phyloP scores from a whole-genome alignment of 164 flowering plant genomes.

The Magnolia officinalis region DNA sequence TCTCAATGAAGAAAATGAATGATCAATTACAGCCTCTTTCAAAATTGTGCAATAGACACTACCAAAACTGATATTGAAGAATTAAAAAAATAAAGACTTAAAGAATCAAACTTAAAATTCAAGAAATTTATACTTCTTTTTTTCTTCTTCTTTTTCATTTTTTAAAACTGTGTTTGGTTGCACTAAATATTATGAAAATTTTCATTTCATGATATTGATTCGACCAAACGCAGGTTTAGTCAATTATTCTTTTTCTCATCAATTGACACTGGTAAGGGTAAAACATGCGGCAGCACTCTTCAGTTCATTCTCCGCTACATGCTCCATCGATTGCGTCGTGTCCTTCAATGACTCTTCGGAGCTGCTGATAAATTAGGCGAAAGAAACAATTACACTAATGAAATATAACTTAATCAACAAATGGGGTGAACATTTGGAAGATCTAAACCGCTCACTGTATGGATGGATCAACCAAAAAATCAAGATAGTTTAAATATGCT shows the following conservation, averaged over 20 bases:
- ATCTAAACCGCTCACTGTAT: no score
- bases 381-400: no score
- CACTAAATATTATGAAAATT: background rate
- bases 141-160: no score
- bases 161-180: no score
- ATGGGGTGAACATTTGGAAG: no score
- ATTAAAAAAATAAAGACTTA: background rate
- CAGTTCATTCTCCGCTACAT: conserved; percentile 52
- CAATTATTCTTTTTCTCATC: background rate
- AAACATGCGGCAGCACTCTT: conserved; percentile 69
- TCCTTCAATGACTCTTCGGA: conserved; percentile 55
- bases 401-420: no score
- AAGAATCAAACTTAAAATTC: no score
- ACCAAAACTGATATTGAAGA: background rate
- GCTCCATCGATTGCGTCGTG: conserved; percentile 41
- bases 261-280: conserved; percentile 55
- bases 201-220: background rate
- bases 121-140: no score
- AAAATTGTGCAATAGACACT: background rate
- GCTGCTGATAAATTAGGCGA: conserved; percentile 28
- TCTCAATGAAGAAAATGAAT: background rate
- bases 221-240: no score
- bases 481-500: no score
- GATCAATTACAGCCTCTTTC: background rate
- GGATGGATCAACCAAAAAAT: no score